Evolutionary conservation across 768 basidiomycete species (phyloP), one percentile per base, ranked within the genome.

Genomic region (Collybiopsis luxurians): DNA sequence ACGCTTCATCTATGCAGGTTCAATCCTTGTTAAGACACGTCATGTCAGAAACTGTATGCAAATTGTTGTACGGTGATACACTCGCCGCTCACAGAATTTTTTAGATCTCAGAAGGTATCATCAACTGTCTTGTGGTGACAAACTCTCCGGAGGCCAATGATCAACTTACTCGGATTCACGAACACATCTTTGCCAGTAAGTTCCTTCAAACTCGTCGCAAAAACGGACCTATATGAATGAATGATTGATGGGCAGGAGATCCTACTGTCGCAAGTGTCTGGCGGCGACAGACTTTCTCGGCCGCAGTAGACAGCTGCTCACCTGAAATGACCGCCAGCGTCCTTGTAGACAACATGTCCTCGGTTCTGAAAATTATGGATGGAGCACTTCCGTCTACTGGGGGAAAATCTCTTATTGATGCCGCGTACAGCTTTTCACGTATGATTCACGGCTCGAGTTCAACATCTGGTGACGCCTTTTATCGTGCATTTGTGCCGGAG

Each of bases 231-330:
- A n/a, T 28, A 19, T 27, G 17, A 3, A 28, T 46, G 26, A 57
- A 23, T 48, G 45, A 24, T 40, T 46, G 30, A 36, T 11, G 19
- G 52, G 42, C 63, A 93, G 90, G 90, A 50, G 90, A 94, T 64
- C 86, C 92, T 12, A 86, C 90, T 3, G 90, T 95, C n/a, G 92
- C 92, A 0, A 81, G 83, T 39, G 92, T 95, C 19, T 95, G 92
- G 92, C 83, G 92, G 23, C 83, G 91, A 11, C 92, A 95, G 67
- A 94, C 92, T 2, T 93, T 92, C 72, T 87, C 89, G 11, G 92
- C 92, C 0, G 90, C 92, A 3, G 88, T 95, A 52, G 90, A 92
- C 31, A 68, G 79, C 0, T 87, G 86, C 69, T 85, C 89, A 0
- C 81, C 85, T 5, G 85, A 87, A 50, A 88, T 91, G 80, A 78